Base-by-base conservation (phyloP, 257 asterid species). In the Lantana camara region DNA sequence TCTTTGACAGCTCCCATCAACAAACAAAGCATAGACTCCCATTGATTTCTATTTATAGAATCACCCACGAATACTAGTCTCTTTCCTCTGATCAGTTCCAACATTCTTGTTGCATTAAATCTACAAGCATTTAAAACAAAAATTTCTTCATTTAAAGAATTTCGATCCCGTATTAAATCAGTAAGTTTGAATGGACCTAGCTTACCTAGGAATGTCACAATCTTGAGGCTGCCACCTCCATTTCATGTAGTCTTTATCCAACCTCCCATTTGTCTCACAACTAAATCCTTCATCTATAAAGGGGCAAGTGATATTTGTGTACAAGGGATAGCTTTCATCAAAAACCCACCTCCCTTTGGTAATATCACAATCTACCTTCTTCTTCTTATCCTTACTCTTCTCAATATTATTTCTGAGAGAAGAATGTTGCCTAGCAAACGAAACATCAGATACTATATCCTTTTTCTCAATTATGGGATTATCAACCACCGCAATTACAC, bases 11-110 rank as follows among this genome's bases (percentile, higher is more conserved):
- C 96, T 74, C 92, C 81, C 82, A 81, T 75, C 76, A 94, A 69
- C 83, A 94, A 69, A 70, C 97, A 94, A 32, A 94, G 77, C 97
- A 88, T 85, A 17, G 97, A 94, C 29, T 94, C 97, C 99, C 96
- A 88, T 54, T 94, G 96, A 42, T 94, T 94, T 67, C 96, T 81
- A 65, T 94, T 94, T 41, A 90, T 63, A 2, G 99, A 94, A 77
- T 94, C 97, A 0, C 99, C 99, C 22, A 86, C 88, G 54, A 94
- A 90, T 4, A 90, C 96, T 70, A 94, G 55, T 70, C 99, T 81
- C 84, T 94, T 94, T 32, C 97, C 96, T 60, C 91, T 71, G 13
- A 94, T 88, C 41, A 81, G 38, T 72, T 90, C 93, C 78, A 90
- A 75, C 97, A 90, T 88, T 64, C 72, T 83, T 12, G 85, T 83